phyloP scores from a whole-genome alignment of 2,329 filamentous ascomycete species.

The Talaromyces pinophilus region DNA sequence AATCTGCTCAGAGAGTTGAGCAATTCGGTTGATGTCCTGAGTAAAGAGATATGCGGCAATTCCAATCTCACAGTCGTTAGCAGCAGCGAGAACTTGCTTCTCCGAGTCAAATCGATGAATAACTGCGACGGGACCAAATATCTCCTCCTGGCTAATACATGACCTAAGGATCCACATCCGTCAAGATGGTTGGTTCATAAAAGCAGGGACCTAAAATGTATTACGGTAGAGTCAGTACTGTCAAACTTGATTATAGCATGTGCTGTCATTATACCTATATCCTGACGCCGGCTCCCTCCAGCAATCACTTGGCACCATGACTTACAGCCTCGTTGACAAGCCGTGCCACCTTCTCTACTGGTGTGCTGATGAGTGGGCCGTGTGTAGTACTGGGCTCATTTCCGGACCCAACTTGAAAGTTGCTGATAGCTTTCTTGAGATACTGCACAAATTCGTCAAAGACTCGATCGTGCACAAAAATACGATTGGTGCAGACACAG shows the following conservation, averaged over 20 bases:
- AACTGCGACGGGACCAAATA: background rate
- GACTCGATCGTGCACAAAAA: conserved; percentile 9
- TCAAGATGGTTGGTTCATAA: background rate
- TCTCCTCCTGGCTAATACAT: background rate
- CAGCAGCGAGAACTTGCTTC: background rate
- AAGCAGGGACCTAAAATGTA: background rate
- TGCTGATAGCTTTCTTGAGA: background rate
- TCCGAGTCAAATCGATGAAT: background rate
- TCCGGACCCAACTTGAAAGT: background rate
- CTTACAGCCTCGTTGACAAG: background rate
- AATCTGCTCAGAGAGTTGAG: background rate
- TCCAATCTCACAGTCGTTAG: background rate
- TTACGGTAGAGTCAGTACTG: background rate
- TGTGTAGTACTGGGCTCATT: background rate
- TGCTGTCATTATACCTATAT: background rate
- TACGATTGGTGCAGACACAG: conserved; percentile 27
- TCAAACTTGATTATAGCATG: background rate
- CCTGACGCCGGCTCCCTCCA: background rate
- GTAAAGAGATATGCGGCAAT: background rate
- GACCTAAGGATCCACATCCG: background rate
- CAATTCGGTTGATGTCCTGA: background rate
- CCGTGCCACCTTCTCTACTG: background rate
- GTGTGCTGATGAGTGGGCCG: background rate
- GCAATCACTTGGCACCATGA: background rate
- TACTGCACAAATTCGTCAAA: background rate